Conservation (phyloP, 257 asterid genomes). For the Gynochthodes officinalis region DNA sequence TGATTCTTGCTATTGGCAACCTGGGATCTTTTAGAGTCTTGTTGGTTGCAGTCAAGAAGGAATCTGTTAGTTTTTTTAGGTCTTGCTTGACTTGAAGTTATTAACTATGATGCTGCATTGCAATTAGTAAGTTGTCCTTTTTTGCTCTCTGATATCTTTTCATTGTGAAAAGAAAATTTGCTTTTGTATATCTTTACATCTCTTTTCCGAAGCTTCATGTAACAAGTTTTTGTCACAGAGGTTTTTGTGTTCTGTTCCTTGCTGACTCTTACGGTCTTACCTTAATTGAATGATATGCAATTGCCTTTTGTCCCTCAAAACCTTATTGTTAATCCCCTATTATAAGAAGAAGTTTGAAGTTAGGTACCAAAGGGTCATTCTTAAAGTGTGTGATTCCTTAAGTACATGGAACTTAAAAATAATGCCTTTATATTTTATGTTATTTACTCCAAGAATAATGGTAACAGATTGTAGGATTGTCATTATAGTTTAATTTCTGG, state of each 20-base stretch:
- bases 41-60: neutral
- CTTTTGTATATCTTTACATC: neutral
- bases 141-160: no score
- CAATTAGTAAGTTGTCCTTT: neutral
- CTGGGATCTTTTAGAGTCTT: neutral
- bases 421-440: neutral
- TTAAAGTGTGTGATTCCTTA: neutral
- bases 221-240: neutral
- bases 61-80: no score
- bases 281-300: no score
- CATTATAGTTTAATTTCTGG: neutral
- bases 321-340: neutral
- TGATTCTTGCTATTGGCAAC: neutral
- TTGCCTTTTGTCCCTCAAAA: neutral
- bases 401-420: neutral
- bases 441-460: neutral
- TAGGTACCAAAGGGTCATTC: neutral
- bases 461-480: neutral
- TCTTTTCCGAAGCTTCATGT: neutral
- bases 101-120: no score
- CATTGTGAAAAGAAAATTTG: neutral
- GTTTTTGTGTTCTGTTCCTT: neutral
- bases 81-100: neutral
- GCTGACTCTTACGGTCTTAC: no score
- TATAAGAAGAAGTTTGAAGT: neutral